Percentiles rank a stretch among this genome's conserved stretches.
Conservation (phyloP, 495 filamentous ascomycete species). For the Xylaria palmicola region DNA sequence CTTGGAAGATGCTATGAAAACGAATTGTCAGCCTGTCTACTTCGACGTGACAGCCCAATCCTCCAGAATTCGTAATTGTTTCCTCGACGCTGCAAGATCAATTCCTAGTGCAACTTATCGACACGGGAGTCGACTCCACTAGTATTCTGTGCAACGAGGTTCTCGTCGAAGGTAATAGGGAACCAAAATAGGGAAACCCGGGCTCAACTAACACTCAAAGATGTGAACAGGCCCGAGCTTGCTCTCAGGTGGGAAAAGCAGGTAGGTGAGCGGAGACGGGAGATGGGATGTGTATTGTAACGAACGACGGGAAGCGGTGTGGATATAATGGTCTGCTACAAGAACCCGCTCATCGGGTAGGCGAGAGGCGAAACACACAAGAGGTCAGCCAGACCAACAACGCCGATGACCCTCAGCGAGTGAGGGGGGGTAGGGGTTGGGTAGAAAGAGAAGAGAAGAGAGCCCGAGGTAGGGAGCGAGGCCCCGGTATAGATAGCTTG, state of each 20-base stretch:
- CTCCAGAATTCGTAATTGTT: too few relatives aligned
- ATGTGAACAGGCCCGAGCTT: neutral
- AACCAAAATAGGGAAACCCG: neutral
- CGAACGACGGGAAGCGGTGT: slow-evolving; percentile 14
- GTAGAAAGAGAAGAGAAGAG: neutral
- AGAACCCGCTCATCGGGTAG: slow-evolving; percentile 9
- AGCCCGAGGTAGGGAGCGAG: neutral
- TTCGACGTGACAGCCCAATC: too few relatives aligned
- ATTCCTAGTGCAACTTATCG: neutral
- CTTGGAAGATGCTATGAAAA: neutral
- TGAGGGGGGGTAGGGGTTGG: neutral
- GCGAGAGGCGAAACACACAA: neutral
- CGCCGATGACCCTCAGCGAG: neutral
- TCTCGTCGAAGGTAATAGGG: neutral
- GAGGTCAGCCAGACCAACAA: slow-evolving; percentile 1
- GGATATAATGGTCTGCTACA: slow-evolving; percentile 5
- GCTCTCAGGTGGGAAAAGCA: too few relatives aligned
- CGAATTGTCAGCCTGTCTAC: neutral
- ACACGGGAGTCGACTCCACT: too few relatives aligned
- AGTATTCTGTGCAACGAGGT: too few relatives aligned
- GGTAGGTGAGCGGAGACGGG: neutral
- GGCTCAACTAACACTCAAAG: neutral
- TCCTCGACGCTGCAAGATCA: neutral
- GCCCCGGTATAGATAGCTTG: slow-evolving; percentile 1
- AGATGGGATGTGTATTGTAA: too few relatives aligned